A percentile compares a stretch with the other conserved stretches of the same genome.
Conservation (phyloP, 768 basidiomycete species). For the Goffeauzyma gilvescens region DNA sequence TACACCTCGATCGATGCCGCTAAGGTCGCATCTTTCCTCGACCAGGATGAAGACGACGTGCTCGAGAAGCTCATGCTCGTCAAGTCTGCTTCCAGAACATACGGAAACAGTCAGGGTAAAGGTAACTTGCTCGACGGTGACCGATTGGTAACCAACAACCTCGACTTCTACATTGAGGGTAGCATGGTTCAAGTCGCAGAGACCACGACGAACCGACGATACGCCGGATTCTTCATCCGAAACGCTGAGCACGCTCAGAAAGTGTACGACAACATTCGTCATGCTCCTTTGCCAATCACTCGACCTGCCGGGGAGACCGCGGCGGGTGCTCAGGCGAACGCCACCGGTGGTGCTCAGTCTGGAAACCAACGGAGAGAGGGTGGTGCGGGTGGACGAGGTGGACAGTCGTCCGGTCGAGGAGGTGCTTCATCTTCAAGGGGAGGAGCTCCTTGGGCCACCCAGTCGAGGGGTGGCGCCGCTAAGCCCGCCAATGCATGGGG, state of each 20-base stretch:
- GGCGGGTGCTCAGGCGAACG: background rate
- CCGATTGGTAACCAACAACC: conserved; percentile 70
- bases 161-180: conserved; percentile 89
- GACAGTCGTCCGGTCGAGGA: no score
- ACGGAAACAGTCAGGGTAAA: conserved; percentile 33
- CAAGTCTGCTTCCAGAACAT: conserved; percentile 66
- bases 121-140: conserved; percentile 55
- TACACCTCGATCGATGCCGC: conserved; percentile 83
- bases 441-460: no score
- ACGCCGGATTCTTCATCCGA: conserved; percentile 84
- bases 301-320: conserved; percentile 11
- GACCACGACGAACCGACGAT: conserved; percentile 77
- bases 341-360: background rate
- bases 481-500: no score
- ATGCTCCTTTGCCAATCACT: conserved; percentile 38
- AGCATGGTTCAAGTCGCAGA: conserved; percentile 95
- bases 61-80: conserved; percentile 93
- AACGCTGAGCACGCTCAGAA: conserved; percentile 77
- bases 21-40: conserved; percentile 81
- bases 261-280: conserved; percentile 58
- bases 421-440: no score
- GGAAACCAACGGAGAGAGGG: background rate
- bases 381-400: background rate
- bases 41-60: conserved; percentile 63
- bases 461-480: no score